These are phyloP conservation scores for Fallopia convolvulus DNA, from an alignment of 148 eudicot species.

Conservation along the genomic window DNA sequence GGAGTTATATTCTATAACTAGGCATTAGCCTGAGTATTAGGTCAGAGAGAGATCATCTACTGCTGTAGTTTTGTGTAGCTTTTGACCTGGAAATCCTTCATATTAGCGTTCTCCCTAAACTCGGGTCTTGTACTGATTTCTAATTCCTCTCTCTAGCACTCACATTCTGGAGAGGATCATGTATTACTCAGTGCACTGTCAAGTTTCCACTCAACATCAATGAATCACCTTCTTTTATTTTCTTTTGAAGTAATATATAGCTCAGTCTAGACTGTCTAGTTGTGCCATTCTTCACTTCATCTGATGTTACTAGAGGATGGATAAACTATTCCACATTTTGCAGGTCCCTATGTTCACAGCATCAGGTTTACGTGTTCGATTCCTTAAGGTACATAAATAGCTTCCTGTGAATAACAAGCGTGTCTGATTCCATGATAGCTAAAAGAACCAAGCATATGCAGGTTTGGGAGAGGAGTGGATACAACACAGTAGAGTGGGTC, in stretches of 20 bases:
- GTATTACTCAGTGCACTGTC: not conserved
- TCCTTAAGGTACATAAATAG: conserved; percentile 59
- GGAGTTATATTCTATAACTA: no score
- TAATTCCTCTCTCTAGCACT: not conserved
- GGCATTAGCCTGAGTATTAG: no score
- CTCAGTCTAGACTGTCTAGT: not conserved
- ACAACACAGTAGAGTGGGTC: conserved; percentile 97
- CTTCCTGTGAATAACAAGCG: not conserved
- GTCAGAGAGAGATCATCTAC: no score
- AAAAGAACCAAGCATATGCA: conserved; percentile 17
- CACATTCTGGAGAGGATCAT: conserved; percentile 6
- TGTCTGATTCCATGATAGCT: not conserved
- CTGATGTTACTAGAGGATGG: no score
- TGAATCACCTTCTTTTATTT: not conserved
- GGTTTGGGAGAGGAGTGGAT: conserved; percentile 98
- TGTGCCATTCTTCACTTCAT: not conserved
- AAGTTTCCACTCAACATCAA: not conserved
- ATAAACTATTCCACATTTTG: conserved; percentile 1
- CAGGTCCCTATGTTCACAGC: conserved; percentile 99
- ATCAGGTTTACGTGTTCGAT: conserved; percentile 94
- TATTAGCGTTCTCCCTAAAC: no score
- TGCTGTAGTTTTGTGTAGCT: no score
- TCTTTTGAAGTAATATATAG: no score
- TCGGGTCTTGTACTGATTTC: not conserved
- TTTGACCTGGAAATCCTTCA: no score